These are phyloP conservation scores for Geranium incanum DNA, from an alignment of 441 rosid genomes.

Conservation along the genomic window DNA sequence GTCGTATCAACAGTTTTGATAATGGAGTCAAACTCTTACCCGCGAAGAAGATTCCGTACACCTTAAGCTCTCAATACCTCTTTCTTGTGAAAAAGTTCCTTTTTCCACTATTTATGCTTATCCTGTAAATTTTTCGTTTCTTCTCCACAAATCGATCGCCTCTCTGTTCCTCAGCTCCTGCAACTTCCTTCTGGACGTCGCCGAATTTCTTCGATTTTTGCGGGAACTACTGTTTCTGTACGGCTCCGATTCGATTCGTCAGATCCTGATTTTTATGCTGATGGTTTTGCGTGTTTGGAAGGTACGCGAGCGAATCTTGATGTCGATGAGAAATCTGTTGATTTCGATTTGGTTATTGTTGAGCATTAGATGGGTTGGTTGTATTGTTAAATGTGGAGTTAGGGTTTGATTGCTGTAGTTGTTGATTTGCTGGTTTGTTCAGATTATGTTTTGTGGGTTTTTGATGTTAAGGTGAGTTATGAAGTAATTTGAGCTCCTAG, in stretches of 20 bases:
- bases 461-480: neutral
- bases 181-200: neutral
- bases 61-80: neutral
- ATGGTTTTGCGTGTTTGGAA: neutral
- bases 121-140: neutral
- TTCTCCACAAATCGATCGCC: neutral
- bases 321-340: neutral
- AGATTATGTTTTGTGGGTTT: neutral
- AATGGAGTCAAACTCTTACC: neutral
- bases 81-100: neutral
- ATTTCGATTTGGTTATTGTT: neutral
- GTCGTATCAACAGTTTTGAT: neutral
- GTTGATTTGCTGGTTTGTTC: neutral
- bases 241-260: neutral
- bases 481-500: neutral
- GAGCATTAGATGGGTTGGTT: neutral
- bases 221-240: neutral
- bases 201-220: neutral
- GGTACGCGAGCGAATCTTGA: neutral
- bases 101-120: neutral
- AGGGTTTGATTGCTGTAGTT: neutral
- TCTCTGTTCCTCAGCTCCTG: neutral
- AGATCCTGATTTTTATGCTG: neutral
- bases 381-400: neutral
- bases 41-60: neutral